Evolutionary conservation across 495 filamentous ascomycete genomes (phyloP).

Genomic region (Hyaloscypha variabilis): DNA sequence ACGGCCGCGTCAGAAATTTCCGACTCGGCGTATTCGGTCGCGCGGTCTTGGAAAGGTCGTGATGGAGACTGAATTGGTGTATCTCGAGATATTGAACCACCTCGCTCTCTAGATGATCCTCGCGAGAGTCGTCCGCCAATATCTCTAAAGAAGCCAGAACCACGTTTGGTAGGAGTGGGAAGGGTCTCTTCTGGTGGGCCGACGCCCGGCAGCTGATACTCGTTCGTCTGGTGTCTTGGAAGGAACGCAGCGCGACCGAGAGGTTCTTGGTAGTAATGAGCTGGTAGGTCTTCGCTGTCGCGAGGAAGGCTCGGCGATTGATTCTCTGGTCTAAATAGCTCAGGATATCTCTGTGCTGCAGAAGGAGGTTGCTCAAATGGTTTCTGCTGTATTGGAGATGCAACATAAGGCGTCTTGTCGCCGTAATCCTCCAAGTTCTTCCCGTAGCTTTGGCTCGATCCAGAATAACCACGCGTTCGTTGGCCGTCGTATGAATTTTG

Average conservation of each 20-base stretch:
- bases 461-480: slow-evolving; percentile 13
- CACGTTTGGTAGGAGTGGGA: slow-evolving; percentile 27
- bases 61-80: slow-evolving; percentile 2
- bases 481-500: slow-evolving; percentile 24
- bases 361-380: slow-evolving; percentile 40
- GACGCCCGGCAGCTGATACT: slow-evolving; percentile 36
- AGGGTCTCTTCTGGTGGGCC: slow-evolving; percentile 29
- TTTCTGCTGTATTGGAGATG: slow-evolving; percentile 19
- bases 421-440: background rate
- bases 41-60: background rate
- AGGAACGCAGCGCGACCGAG: slow-evolving; percentile 33
- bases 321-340: slow-evolving; percentile 31
- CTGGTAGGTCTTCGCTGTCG: slow-evolving; percentile 22
- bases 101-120: slow-evolving; percentile 35
- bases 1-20: slow-evolving; percentile 34
- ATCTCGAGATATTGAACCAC: slow-evolving; percentile 20
- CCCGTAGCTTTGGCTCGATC: slow-evolving; percentile 12
- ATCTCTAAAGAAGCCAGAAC: slow-evolving; percentile 42
- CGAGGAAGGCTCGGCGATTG: background rate
- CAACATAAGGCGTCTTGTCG: slow-evolving; percentile 4
- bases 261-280: slow-evolving; percentile 30
- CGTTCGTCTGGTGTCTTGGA: slow-evolving; percentile 41
- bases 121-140: slow-evolving; percentile 37
- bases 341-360: slow-evolving; percentile 41
- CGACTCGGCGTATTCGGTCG: slow-evolving; percentile 40